Conservation (phyloP, 495 filamentous ascomycete species). For the Penicillium desertorum region DNA sequence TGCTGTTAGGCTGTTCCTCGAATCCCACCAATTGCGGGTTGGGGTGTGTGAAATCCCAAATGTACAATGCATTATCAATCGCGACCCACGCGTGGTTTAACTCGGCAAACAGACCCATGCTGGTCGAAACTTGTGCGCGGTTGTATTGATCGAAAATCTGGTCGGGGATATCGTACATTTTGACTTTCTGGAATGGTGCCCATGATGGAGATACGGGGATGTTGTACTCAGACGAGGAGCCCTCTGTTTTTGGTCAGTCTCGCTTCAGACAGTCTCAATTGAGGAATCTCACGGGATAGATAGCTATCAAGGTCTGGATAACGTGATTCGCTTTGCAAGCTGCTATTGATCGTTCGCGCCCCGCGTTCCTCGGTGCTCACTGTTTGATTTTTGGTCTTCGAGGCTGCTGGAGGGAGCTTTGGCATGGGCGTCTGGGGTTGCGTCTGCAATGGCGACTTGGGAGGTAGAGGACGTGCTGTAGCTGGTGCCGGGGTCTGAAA, state of each 20-base stretch:
- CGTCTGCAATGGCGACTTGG: slow-evolving; percentile 30
- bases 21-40: slow-evolving; percentile 88
- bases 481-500: slow-evolving; percentile 65
- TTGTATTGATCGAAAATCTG: slow-evolving; percentile 88
- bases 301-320: slow-evolving; percentile 91
- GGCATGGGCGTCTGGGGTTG: slow-evolving; percentile 33
- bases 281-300: slow-evolving; percentile 70
- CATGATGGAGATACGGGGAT: slow-evolving; percentile 63
- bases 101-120: slow-evolving; percentile 90
- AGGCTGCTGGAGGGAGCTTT: slow-evolving; percentile 38
- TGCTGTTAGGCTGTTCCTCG: slow-evolving; percentile 82
- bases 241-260: slow-evolving; percentile 53
- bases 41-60: slow-evolving; percentile 94
- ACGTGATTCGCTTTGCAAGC: slow-evolving; percentile 67
- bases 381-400: slow-evolving; percentile 38
- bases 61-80: slow-evolving; percentile 92
- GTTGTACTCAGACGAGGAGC: slow-evolving; percentile 90
- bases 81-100: slow-evolving; percentile 92
- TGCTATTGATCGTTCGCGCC: slow-evolving; percentile 78
- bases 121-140: slow-evolving; percentile 73
- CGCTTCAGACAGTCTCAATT: neutral
- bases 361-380: slow-evolving; percentile 74
- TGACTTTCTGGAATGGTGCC: slow-evolving; percentile 83
- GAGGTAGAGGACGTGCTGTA: slow-evolving; percentile 21
- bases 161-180: slow-evolving; percentile 83